phyloP scores from a whole-genome alignment of 495 filamentous ascomycete species.

The Lasiosphaeria ovina region DNA sequence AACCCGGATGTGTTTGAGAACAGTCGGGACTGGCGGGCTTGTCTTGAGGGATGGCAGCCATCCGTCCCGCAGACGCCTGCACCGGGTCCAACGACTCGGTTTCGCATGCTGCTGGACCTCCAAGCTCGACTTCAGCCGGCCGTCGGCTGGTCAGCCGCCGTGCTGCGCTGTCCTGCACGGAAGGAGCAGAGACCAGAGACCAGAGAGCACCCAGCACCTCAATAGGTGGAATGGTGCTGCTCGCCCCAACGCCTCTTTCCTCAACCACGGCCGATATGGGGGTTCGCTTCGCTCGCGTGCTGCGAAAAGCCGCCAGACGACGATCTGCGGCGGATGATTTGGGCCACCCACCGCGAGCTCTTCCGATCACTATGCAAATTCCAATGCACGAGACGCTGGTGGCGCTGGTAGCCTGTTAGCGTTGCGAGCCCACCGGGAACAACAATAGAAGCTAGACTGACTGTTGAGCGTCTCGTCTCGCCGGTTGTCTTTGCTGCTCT shows the following conservation, averaged over 20 bases:
- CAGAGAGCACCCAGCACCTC: not conserved
- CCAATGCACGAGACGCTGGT: slow-evolving; percentile 19
- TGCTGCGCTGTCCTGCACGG: slow-evolving; percentile 1
- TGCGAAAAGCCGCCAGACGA: not conserved
- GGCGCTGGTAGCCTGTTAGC: slow-evolving; percentile 11
- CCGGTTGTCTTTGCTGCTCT: not conserved
- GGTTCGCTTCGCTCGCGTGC: not conserved
- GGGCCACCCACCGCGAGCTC: slow-evolving; percentile 8
- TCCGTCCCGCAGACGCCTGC: slow-evolving; percentile 18
- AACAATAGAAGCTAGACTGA: not conserved
- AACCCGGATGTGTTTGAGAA: slow-evolving; percentile 32
- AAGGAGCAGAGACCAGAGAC: no score
- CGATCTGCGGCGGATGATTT: not conserved
- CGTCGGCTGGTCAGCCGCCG: slow-evolving; percentile 14
- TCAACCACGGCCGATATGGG: no score
- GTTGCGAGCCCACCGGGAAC: not conserved
- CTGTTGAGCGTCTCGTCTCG: no score
- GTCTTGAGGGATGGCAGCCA: slow-evolving; percentile 14
- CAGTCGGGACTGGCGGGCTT: slow-evolving; percentile 3
- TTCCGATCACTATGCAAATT: slow-evolving; percentile 14
- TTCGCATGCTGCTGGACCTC: slow-evolving; percentile 25
- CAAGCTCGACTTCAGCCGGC: slow-evolving; percentile 28
- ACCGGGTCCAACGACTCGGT: slow-evolving; percentile 29
- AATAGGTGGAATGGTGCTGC: not conserved
- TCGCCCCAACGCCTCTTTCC: no score